Base-by-base conservation (phyloP, 441 rosid species). In the Francoa sonchifolia region DNA sequence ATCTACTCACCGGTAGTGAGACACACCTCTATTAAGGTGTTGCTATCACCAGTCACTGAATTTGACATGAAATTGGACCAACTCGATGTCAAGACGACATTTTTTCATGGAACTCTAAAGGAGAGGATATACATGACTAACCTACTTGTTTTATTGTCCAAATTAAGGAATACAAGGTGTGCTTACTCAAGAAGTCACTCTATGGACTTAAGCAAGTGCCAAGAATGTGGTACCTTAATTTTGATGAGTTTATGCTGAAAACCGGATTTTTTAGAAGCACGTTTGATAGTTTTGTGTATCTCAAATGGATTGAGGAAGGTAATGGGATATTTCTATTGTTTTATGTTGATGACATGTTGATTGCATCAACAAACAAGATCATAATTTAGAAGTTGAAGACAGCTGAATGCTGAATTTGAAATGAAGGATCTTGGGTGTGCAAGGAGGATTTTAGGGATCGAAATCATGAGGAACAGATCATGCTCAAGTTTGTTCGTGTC, bases 291-390 rank as follows among this genome's bases (percentile, higher is more conserved):
- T 30, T 6, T 17, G 12, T 30, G 0, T 31, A 40, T 21, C 12
- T 11, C 5, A 0, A 3, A 4, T n/a, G 12, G 44, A 29, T 40
- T 5, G 1, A 22, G 12, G 29, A 31, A 19, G 11, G 9, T 1
- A 16, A 26, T 1, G 29, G 1, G 2, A 30, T 44, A 9, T 44
- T 18, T 30, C 25, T 44, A 8, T 4, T 29, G 2, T 13, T 44
- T 7, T 44, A 44, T 11, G 48, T 44, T 29, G 27, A 31, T 44
- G 11, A 44, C 12, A 44, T 44, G 38, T 17, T 44, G 28, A 44
- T 44, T 1, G 39, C 49, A 1, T 6, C 38, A 3, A 31, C 18
- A n/a, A 8, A 14, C 4, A 1, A 7, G 0, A 1, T 3, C 9
- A 4, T n/a, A 20, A 32, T 31, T 19, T 1, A 44, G 5, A 44